Conservation (phyloP, 2,329 filamentous ascomycete species). For the Botryotinia convoluta region DNA sequence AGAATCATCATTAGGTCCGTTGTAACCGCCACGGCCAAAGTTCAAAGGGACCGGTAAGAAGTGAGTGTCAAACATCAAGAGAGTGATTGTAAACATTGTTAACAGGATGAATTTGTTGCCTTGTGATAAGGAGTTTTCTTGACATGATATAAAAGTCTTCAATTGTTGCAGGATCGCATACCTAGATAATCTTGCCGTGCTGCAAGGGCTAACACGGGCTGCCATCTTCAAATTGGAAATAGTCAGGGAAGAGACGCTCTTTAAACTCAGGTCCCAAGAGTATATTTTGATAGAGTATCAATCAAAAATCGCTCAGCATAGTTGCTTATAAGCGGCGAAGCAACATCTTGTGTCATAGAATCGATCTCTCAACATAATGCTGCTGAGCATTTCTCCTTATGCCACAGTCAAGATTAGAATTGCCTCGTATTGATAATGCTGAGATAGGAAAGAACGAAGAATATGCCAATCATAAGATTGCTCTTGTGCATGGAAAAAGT, state of each 20-base stretch:
- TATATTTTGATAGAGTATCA: background rate
- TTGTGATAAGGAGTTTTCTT: background rate
- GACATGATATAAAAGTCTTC: background rate
- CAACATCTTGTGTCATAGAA: background rate
- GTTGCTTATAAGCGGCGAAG: background rate
- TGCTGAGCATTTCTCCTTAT: background rate
- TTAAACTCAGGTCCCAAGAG: background rate
- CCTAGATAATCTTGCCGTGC: background rate
- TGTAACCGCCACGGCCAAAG: constrained; percentile 1
- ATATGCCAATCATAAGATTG: background rate
- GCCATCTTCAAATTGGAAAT: background rate
- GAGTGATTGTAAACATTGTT: background rate
- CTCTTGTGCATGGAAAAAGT: background rate
- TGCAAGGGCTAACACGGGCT: background rate
- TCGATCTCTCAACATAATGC: background rate
- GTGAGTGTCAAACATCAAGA: background rate
- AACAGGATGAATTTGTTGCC: background rate
- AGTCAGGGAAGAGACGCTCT: background rate
- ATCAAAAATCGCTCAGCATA: background rate
- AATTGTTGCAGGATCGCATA: constrained; percentile 1
- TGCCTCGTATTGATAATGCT: background rate
- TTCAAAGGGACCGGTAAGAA: background rate
- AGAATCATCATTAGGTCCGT: background rate
- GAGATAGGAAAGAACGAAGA: background rate
- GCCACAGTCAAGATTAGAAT: background rate